These are phyloP conservation scores for Kwoniella sp. DNA, from an alignment of 768 basidiomycete species.

Conservation along the genomic window DNA sequence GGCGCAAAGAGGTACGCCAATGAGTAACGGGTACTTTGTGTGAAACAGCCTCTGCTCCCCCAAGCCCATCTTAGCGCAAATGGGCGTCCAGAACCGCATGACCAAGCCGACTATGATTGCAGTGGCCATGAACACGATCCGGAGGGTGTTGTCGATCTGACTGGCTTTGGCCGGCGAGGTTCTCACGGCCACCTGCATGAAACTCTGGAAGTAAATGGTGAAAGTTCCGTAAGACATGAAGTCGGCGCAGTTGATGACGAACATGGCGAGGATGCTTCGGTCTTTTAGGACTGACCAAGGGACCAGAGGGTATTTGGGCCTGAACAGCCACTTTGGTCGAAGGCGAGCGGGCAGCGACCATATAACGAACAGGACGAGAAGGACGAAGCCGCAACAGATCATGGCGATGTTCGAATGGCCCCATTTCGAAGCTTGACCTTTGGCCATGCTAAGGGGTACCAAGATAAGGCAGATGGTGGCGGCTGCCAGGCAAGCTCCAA, in stretches of 20 bases:
- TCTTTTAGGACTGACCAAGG: conserved; percentile 8
- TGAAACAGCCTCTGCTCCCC: conserved; percentile 5
- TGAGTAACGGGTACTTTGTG: conserved; percentile 5
- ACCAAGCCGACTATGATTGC: conserved; percentile 1
- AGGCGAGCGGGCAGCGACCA: conserved; percentile 7
- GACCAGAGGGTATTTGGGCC: conserved; percentile 1
- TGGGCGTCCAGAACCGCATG: conserved; percentile 12
- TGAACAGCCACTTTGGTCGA: conserved; percentile 4
- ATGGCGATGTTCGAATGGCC: conserved; percentile 6
- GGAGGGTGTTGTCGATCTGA: conserved; percentile 7
- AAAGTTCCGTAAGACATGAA: conserved; percentile 15
- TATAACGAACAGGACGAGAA: conserved; percentile 1
- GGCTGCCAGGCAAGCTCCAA: conserved; percentile 2
- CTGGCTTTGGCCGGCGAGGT: conserved; percentile 1
- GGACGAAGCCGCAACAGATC: conserved; percentile 11
- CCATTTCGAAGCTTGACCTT: conserved; percentile 9
- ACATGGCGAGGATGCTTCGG: conserved; percentile 10
- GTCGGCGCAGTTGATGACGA: conserved; percentile 13
- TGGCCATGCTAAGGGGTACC: conserved; percentile 8
- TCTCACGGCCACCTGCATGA: conserved; percentile 7
- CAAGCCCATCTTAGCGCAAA: not conserved
- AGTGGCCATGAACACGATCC: conserved; percentile 7
- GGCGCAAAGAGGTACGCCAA: conserved; percentile 8
- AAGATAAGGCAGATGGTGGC: conserved; percentile 4
- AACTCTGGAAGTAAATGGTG: conserved; percentile 8